Evolutionary conservation across 371 early-diverging fungal species (phyloP), one percentile per base, ranked within the genome.

Genomic region (Gilbertella persicaria): DNA sequence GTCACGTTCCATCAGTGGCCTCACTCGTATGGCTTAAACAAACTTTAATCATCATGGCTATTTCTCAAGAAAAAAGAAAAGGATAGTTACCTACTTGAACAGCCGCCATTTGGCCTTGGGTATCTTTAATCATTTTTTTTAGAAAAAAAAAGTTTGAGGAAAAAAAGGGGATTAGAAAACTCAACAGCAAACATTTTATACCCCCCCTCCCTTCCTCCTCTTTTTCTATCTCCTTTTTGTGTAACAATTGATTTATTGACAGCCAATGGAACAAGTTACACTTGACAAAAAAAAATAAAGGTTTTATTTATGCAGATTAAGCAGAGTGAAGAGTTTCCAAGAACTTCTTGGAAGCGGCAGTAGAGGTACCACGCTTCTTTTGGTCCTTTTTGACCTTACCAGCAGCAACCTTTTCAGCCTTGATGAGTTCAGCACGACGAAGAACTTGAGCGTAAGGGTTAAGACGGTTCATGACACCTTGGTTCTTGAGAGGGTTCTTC

Each of bases 401-500:
- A 61, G 71, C 61, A 69, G 73, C 78, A 73, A 65, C 68, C 87
- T 89, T 86, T 66, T 78, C 71, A 46, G 64, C 53, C 62, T 74
- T 75, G 44, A 89, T 61, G 69, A 91, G 77, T 80, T 93, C 96
- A 63, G 87, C 86, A 69, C 93, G 88, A 57, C 91, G 88, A 64
- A 92, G 78, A 46, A 89, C 88, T 80, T 87, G 83, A 55, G 96
- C 95, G 74, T 97, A 97, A 62, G 98, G 97, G 93, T 97, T 98
- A 60, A 98, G 90, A 61, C 94, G 89, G 78, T 89, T 83, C 83
- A 95, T 88, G 58, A 95, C 89, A 74, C 87, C 91, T 59, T 80
- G 78, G 89, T 95, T 96, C 82, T 88, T 87, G 72, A 97, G 90
- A 58, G 97, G 97, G 93, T 97, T 98, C 93, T 95, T 95, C 89